These are phyloP conservation scores for Acacia melanoxylon DNA, from an alignment of 306 rosid genomes.

Conservation along the genomic window DNA sequence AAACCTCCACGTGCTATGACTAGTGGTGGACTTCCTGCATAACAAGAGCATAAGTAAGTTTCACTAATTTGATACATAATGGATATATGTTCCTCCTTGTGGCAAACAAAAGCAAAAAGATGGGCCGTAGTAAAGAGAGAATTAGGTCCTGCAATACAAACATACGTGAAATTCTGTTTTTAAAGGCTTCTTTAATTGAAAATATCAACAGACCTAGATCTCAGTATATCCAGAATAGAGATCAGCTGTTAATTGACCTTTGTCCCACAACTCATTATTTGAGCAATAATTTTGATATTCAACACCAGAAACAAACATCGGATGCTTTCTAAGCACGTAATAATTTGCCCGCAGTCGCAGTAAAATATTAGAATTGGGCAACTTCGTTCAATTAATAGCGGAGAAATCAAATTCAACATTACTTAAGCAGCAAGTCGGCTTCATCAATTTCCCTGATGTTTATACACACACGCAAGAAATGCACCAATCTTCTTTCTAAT, in stretches of 20 bases:
- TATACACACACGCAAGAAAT: background rate
- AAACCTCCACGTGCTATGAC: slow-evolving; percentile 88
- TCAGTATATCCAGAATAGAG: background rate
- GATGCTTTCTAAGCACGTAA: background rate
- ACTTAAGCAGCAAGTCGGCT: background rate
- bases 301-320: slow-evolving; percentile 16
- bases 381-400: background rate
- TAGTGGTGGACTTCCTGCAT: slow-evolving; percentile 66
- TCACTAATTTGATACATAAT: slow-evolving; percentile 1
- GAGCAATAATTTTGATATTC: background rate
- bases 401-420: background rate
- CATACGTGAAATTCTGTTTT: background rate
- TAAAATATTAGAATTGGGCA: background rate
- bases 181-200: background rate
- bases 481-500: slow-evolving; percentile 5
- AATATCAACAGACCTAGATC: background rate
- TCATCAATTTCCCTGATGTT: background rate
- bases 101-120: background rate
- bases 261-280: background rate
- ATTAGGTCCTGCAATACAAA: slow-evolving; percentile 1
- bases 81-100: background rate
- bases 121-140: background rate
- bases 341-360: background rate
- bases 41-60: slow-evolving; percentile 20
- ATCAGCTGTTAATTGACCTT: background rate